These are phyloP conservation scores for Aspergillus flavus DNA, from an alignment of 2,329 filamentous ascomycete genomes.

Conservation along the genomic window DNA sequence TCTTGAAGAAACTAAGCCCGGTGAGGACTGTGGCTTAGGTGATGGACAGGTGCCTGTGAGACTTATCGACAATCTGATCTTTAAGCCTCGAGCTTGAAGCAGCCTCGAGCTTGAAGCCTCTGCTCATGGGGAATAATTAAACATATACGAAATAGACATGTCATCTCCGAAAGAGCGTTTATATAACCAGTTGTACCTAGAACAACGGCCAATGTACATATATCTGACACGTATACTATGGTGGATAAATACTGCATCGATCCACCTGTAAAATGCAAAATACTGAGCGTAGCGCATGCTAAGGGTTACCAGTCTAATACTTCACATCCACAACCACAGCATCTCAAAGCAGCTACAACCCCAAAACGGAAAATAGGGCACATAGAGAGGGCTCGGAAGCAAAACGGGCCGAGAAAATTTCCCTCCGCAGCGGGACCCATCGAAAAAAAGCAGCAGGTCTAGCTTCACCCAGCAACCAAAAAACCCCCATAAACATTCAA, in stretches of 20 bases:
- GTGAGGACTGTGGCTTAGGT: slow-evolving; percentile 72
- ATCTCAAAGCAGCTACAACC: neutral
- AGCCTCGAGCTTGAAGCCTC: slow-evolving; percentile 31
- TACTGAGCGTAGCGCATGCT: neutral
- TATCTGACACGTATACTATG: neutral
- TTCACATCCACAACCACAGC: neutral
- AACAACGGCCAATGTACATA: neutral
- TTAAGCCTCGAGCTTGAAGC: slow-evolving; percentile 46
- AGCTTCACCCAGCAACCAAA: neutral
- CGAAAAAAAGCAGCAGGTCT: slow-evolving; percentile 4
- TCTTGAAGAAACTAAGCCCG: slow-evolving; percentile 68
- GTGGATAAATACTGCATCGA: neutral
- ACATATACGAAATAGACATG: neutral
- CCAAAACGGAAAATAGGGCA: slow-evolving; percentile 37
- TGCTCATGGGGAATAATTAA: neutral
- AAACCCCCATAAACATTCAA: neutral
- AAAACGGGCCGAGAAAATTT: slow-evolving; percentile 38
- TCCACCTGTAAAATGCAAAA: neutral
- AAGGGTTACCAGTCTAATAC: neutral
- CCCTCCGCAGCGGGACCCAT: slow-evolving; percentile 22
- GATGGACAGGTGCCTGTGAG: slow-evolving; percentile 75
- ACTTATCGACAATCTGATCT: slow-evolving; percentile 90
- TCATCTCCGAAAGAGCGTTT: neutral
- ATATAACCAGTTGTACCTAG: neutral
- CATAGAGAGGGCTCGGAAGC: slow-evolving; percentile 30